Conservation (phyloP, 2,329 filamentous ascomycete genomes). For the Colletotrichum sp. region DNA sequence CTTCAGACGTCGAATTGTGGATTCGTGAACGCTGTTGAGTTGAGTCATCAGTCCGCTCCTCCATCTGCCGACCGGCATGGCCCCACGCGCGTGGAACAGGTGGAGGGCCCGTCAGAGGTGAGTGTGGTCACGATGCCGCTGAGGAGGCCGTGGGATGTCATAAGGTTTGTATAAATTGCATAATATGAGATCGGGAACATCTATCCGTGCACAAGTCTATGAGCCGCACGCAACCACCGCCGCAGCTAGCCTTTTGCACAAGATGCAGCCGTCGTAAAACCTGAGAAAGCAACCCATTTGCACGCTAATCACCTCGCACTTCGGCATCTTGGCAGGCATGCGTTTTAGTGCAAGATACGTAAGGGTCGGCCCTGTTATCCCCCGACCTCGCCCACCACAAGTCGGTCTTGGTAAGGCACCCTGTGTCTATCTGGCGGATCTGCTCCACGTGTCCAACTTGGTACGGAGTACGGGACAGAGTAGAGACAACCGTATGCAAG, state of each 20-base stretch:
- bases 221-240: constrained; percentile 1
- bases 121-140: not conserved
- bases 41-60: not conserved
- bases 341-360: not conserved
- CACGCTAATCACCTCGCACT: not conserved
- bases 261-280: constrained; percentile 16
- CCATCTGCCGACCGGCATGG: not conserved
- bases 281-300: not conserved
- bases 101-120: not conserved
- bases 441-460: not conserved
- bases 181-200: not conserved
- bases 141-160: not conserved
- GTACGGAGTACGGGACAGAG: not conserved
- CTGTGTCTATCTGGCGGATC: not conserved
- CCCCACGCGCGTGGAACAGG: not conserved
- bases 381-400: not conserved
- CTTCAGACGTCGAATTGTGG: not conserved
- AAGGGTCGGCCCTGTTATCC: constrained; percentile 1
- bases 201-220: not conserved
- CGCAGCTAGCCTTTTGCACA: not conserved
- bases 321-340: not conserved
- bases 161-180: not conserved
- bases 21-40: not conserved
- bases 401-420: not conserved
- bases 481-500: not conserved